A percentile compares a stretch with the other conserved stretches of the same genome.
phyloP scores from a whole-genome alignment of 495 filamentous ascomycete genomes.

The Tuber indicum region DNA sequence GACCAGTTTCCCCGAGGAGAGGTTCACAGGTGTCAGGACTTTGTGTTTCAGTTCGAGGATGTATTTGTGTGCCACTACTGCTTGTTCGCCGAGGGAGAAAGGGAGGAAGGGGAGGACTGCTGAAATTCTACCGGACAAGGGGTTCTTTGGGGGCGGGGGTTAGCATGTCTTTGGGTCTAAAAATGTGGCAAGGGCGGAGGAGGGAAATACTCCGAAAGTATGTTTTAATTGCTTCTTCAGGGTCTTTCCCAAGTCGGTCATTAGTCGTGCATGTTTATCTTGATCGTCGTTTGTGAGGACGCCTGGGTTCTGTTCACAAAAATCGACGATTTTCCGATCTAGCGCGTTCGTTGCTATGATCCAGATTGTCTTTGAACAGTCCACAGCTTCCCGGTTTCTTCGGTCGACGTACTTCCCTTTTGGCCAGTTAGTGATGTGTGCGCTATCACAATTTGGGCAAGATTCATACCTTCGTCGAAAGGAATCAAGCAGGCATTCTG shows the following conservation, averaged over 20 bases:
- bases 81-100: conserved; percentile 46
- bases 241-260: conserved; percentile 39
- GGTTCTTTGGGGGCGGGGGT: neutral
- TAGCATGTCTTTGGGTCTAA: neutral
- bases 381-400: conserved; percentile 44
- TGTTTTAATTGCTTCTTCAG: conserved; percentile 42
- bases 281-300: conserved; percentile 33
- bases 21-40: conserved; percentile 42
- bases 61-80: conserved; percentile 47
- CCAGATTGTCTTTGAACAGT: conserved; percentile 55
- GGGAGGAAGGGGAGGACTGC: conserved; percentile 49
- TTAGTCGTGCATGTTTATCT: conserved; percentile 30
- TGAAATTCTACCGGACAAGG: conserved; percentile 43
- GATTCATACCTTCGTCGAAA: conserved; percentile 46
- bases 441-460: neutral
- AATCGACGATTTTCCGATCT: conserved; percentile 44
- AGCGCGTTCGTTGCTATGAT: conserved; percentile 52
- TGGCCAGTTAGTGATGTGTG: conserved; percentile 6
- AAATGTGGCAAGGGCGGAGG: neutral
- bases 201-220: conserved; percentile 38
- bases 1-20: conserved; percentile 35
- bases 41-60: conserved; percentile 44
- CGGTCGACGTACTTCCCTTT: conserved; percentile 48
- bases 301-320: conserved; percentile 39
- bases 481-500: conserved; percentile 46